Base-by-base conservation (phyloP, 2,329 filamentous ascomycete species). In the Phyllosticta citrichinensis region DNA sequence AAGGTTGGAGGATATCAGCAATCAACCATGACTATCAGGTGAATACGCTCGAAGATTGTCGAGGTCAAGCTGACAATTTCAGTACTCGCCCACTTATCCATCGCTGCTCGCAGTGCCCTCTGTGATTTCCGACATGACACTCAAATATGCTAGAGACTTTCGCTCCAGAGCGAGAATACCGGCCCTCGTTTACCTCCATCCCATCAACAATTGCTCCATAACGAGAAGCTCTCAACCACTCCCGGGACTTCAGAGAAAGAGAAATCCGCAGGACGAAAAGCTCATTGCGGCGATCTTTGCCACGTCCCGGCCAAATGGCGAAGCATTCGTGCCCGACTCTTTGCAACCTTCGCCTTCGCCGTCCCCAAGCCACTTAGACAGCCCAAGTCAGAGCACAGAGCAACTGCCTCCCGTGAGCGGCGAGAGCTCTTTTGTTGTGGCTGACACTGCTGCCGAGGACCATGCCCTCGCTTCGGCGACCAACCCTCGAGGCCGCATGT, bases 181-280 rank as follows among this genome's bases (percentile, higher is more conserved):
- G 1, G 88, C 87, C 3, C 78, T 99, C 50, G 91, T 91, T 22
- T 99, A 99, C 73, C 84, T 97, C n/a, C 94, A 99, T 73, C 90
- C 91, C 0, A 81, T 97, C 68, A 99, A 97, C 72, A 96, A 96
- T 72, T 97, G 94, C 74, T 94, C 92, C 24, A 96, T 99, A 65
- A 97, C 93, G 1, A 83, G 94, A 70, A 96, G 91, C 70, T 96
- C 93, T 3, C 94, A 99, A 71, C 94, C 94, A 0, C 80, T 93
- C 62, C 88, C 93, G 1, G 94, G 94, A 14, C 83, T 97, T 24
- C 85, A 88, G 56, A 85, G 89, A 64, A 94, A 96, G 69, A 86
- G 93, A 52, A 97, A 92, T 69, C 89, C 96, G 33, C 94, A 99
- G 72, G 94, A 99, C 70, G 94, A 99, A 75, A 91, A 91, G 68